Percentiles rank a stretch among this genome's conserved stretches.
These are phyloP conservation scores for Petunia hybrid DNA, from an alignment of 305 asterid species.

Conservation along the genomic window DNA sequence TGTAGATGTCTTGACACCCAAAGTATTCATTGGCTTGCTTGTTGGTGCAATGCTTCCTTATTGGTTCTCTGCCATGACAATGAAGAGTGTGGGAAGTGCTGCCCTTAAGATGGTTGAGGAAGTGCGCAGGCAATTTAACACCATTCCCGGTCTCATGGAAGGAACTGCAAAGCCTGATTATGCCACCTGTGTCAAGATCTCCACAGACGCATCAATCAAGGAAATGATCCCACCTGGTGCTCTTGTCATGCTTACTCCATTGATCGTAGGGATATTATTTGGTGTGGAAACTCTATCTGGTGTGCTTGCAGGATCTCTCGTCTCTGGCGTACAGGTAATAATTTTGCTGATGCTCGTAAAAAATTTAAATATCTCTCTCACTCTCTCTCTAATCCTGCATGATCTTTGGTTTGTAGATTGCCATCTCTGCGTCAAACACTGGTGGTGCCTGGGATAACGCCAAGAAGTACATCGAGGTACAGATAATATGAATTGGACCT, in stretches of 20 bases:
- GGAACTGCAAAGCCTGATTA: slow-evolving; percentile 51
- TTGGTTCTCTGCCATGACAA: slow-evolving; percentile 55
- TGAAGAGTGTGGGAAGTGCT: slow-evolving; percentile 55
- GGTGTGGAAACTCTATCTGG: slow-evolving; percentile 50
- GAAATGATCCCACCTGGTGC: slow-evolving; percentile 55
- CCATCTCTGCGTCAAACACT: slow-evolving; percentile 57
- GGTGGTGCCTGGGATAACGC: slow-evolving; percentile 69
- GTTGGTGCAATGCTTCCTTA: slow-evolving; percentile 55
- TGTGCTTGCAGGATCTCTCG: slow-evolving; percentile 48
- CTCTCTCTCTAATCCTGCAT: not conserved
- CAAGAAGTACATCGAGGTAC: slow-evolving; percentile 64
- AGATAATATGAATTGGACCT: not conserved
- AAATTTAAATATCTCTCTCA: not conserved
- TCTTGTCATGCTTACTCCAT: slow-evolving; percentile 54
- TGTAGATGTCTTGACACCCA: slow-evolving; percentile 47
- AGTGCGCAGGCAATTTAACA: slow-evolving; percentile 54
- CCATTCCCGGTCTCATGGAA: slow-evolving; percentile 50
- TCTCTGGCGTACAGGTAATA: slow-evolving; percentile 49
- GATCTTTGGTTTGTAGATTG: slow-evolving; percentile 41
- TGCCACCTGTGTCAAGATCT: slow-evolving; percentile 48
- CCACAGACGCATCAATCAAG: slow-evolving; percentile 50
- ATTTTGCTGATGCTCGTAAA: not conserved
- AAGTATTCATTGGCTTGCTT: slow-evolving; percentile 48
- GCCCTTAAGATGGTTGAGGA: slow-evolving; percentile 55
- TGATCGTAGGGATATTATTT: slow-evolving; percentile 46